Conservation (phyloP, 2,329 filamentous ascomycete genomes). For the Talaromyces sp. region DNA sequence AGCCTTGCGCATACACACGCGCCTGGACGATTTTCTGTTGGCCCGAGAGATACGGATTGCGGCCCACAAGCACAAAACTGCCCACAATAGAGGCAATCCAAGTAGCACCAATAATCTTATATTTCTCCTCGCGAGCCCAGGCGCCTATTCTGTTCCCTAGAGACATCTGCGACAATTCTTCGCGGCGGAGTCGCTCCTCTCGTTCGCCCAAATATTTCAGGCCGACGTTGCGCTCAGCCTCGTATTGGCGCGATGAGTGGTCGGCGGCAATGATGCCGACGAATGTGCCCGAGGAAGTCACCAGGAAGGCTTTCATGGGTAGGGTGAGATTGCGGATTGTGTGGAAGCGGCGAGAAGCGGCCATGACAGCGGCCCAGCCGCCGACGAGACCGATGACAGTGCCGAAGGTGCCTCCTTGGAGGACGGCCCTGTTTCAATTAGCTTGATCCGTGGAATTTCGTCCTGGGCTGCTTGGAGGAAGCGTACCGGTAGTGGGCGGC, state of each 20-base stretch:
- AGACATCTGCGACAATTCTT: slow-evolving; percentile 56
- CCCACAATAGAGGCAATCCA: slow-evolving; percentile 80
- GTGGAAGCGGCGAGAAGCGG: slow-evolving; percentile 67
- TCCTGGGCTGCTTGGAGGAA: neutral
- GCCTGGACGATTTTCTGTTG: slow-evolving; percentile 91
- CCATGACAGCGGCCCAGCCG: slow-evolving; percentile 66
- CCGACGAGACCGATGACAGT: slow-evolving; percentile 64
- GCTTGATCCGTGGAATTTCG: neutral
- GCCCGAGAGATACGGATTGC: slow-evolving; percentile 70
- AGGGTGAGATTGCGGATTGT: slow-evolving; percentile 78
- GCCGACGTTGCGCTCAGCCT: slow-evolving; percentile 66
- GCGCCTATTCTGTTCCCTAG: slow-evolving; percentile 60
- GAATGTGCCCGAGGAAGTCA: slow-evolving; percentile 79
- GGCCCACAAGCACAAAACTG: slow-evolving; percentile 71
- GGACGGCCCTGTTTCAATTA: slow-evolving; percentile 54
- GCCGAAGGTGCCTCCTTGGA: slow-evolving; percentile 76
- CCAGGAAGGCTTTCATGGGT: slow-evolving; percentile 86
- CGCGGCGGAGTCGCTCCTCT: slow-evolving; percentile 55
- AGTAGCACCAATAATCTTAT: slow-evolving; percentile 75
- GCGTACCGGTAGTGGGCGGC: slow-evolving; percentile 70
- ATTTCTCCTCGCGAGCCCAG: slow-evolving; percentile 78
- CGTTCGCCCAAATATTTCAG: slow-evolving; percentile 62
- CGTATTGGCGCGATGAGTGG: slow-evolving; percentile 66
- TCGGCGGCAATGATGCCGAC: slow-evolving; percentile 86
- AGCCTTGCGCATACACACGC: slow-evolving; percentile 86